Conservation (phyloP, 2,329 filamentous ascomycete species). For the Cladosporium colombiae region DNA sequence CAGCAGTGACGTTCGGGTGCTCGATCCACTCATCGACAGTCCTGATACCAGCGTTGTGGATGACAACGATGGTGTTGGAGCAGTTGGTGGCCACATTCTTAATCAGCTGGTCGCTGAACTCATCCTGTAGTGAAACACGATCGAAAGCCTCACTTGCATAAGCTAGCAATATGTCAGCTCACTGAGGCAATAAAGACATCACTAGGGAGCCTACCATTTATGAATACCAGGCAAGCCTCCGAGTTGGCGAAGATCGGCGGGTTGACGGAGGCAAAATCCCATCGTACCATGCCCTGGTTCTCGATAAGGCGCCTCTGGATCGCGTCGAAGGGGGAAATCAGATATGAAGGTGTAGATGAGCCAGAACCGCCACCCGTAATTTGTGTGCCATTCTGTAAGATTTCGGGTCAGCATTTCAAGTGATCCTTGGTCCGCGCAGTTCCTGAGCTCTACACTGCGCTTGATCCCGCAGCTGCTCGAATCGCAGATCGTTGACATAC, state of each 20-base stretch:
- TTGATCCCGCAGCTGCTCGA: not conserved
- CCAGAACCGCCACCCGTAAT: slow-evolving; percentile 45
- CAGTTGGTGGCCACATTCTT: slow-evolving; percentile 38
- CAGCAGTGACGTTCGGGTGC: slow-evolving; percentile 45
- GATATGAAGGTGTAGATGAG: slow-evolving; percentile 40
- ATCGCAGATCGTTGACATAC: not conserved
- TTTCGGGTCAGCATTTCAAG: not conserved
- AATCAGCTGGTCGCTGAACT: slow-evolving; percentile 46
- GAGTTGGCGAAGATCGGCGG: slow-evolving; percentile 12
- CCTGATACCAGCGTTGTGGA: slow-evolving; percentile 45
- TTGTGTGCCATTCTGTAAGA: slow-evolving; percentile 43
- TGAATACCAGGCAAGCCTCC: slow-evolving; percentile 56
- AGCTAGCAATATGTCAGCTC: slow-evolving; percentile 10
- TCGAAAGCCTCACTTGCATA: slow-evolving; percentile 50
- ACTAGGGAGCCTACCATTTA: slow-evolving; percentile 48
- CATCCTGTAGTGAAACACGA: slow-evolving; percentile 45
- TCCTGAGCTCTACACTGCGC: not conserved
- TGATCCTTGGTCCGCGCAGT: not conserved
- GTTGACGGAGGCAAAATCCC: slow-evolving; percentile 34
- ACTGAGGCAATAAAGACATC: too few species aligned
- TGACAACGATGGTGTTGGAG: slow-evolving; percentile 44
- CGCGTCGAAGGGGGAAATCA: slow-evolving; percentile 45
- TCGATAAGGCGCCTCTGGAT: slow-evolving; percentile 37
- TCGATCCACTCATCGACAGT: slow-evolving; percentile 42
- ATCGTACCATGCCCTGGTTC: slow-evolving; percentile 29